Percentiles rank a stretch among this genome's conserved stretches.
These are phyloP conservation scores for Leishmania mexicana DNA, from an alignment of 208 protist species.

Conservation along the genomic window DNA sequence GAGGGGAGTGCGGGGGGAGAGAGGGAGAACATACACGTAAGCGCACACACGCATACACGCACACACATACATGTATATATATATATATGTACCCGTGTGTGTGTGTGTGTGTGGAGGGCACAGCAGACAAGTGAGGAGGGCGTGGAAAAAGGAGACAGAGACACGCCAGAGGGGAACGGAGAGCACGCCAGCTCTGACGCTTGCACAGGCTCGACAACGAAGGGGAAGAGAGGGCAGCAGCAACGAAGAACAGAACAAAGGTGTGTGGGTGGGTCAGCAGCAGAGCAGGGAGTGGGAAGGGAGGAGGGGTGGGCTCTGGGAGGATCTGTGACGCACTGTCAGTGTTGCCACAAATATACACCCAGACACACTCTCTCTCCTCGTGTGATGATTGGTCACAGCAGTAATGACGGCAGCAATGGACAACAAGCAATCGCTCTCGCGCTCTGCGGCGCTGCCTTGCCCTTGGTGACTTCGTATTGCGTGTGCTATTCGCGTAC, in stretches of 20 bases:
- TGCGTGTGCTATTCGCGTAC: background rate
- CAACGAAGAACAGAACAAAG: constrained; percentile 5
- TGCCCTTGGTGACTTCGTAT: background rate
- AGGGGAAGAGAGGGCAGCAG: background rate
- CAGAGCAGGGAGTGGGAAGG: background rate
- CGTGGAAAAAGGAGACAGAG: background rate
- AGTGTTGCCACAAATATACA: background rate
- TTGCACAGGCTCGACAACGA: background rate
- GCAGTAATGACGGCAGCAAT: background rate
- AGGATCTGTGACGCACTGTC: background rate
- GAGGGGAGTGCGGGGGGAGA: background rate
- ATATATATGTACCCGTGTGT: too few species aligned
- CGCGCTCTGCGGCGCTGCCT: background rate
- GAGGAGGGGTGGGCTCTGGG: background rate
- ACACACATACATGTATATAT: too few species aligned
- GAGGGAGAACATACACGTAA: background rate
- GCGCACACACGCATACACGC: background rate
- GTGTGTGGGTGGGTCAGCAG: background rate
- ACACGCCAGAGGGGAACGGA: background rate
- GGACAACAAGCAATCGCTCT: background rate
- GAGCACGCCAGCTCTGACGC: background rate
- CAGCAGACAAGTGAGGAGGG: constrained; percentile 3
- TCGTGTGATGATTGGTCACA: background rate
- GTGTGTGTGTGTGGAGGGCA: background rate
- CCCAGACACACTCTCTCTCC: background rate